Evolutionary conservation across 352 stramenopile species (phyloP).

Genomic region (Phytophthora megakarya): DNA sequence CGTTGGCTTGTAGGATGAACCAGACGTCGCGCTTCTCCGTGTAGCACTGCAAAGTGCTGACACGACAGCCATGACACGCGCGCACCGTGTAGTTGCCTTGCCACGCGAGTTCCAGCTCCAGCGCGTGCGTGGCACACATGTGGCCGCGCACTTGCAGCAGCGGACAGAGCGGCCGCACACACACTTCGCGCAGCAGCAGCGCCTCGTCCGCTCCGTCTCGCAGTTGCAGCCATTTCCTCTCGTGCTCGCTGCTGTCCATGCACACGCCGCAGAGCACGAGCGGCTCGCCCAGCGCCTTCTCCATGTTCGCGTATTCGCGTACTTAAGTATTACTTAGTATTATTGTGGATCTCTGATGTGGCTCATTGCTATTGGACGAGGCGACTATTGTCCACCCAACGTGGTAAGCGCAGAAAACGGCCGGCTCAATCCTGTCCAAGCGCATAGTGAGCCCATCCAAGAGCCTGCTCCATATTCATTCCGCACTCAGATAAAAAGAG

Average conservation of each 20-base stretch:
- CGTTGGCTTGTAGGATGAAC: slow-evolving; percentile 54
- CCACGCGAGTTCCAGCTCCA: slow-evolving; percentile 60
- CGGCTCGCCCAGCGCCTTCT: slow-evolving; percentile 50
- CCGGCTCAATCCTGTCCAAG: slow-evolving; percentile 20
- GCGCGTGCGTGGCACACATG: slow-evolving; percentile 52
- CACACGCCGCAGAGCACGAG: slow-evolving; percentile 69
- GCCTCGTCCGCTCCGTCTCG: slow-evolving; percentile 32
- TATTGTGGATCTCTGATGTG: slow-evolving; percentile 17
- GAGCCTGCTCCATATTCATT: slow-evolving; percentile 15
- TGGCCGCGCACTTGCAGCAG: slow-evolving; percentile 59
- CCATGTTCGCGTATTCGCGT: no score
- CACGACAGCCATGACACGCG: slow-evolving; percentile 53
- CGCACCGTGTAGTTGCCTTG: slow-evolving; percentile 49
- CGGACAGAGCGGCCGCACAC: slow-evolving; percentile 48
- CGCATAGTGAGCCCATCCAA: slow-evolving; percentile 13
- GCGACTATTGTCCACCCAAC: slow-evolving; percentile 7
- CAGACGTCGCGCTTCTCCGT: slow-evolving; percentile 53
- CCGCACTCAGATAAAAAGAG: not conserved
- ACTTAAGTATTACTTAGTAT: no score
- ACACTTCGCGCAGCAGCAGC: slow-evolving; percentile 68
- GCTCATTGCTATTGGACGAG: slow-evolving; percentile 12
- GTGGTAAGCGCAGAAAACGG: slow-evolving; percentile 24
- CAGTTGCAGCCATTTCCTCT: slow-evolving; percentile 39
- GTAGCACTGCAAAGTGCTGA: slow-evolving; percentile 55
- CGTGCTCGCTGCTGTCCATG: slow-evolving; percentile 39